Conservation (phyloP, 2,329 filamentous ascomycete genomes). For the Colletotrichum sp. region DNA sequence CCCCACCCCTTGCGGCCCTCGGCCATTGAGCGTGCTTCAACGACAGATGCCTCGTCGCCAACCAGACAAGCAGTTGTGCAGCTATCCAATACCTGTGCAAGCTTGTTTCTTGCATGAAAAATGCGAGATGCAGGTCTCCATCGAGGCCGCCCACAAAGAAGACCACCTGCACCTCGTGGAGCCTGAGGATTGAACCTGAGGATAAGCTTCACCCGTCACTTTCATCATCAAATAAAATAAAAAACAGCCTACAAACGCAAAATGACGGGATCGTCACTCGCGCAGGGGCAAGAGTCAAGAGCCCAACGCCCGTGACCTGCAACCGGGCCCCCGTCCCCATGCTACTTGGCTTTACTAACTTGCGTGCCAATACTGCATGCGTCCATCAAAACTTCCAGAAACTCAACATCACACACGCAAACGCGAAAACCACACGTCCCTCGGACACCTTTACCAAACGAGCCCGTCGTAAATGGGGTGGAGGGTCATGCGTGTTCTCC, state of each 20-base stretch:
- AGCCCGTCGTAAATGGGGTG: background rate
- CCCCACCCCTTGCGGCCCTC: background rate
- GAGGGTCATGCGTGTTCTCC: background rate
- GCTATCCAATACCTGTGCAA: background rate
- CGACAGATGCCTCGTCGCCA: conserved; percentile 3
- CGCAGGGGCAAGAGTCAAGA: background rate
- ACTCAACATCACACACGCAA: background rate
- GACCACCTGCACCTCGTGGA: background rate
- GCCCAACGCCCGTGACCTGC: background rate
- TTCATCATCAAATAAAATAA: background rate
- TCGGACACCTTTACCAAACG: background rate
- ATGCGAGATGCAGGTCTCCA: background rate
- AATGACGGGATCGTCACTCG: background rate
- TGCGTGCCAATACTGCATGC: background rate
- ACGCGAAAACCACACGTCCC: conserved; percentile 19
- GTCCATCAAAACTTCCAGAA: background rate
- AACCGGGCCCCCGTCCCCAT: background rate
- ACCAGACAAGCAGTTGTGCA: conserved; percentile 13
- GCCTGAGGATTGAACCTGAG: background rate
- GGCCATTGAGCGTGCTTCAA: background rate
- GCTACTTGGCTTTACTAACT: background rate
- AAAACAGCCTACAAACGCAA: background rate
- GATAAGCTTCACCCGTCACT: background rate
- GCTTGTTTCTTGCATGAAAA: background rate
- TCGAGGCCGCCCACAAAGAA: background rate